phyloP scores from a whole-genome alignment of 2,329 filamentous ascomycete species.

The Penicillium brasilianum region DNA sequence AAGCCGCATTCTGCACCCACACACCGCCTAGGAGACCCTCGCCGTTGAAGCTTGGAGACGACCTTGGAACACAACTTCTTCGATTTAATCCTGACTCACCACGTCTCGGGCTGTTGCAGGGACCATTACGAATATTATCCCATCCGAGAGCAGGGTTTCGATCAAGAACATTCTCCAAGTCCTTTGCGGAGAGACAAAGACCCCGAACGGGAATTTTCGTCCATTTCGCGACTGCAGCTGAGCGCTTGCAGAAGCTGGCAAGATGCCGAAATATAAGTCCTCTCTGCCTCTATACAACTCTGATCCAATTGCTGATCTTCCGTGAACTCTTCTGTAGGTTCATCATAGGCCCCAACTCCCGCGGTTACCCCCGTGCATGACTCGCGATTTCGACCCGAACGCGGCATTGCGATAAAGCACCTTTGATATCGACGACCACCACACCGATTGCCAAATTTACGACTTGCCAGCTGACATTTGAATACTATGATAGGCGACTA shows the following conservation, averaged over 20 bases:
- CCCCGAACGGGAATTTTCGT: constrained; percentile 29
- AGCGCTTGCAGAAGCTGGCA: constrained; percentile 44
- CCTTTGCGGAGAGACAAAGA: neutral
- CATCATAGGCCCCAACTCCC: neutral
- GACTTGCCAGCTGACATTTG: constrained; percentile 15
- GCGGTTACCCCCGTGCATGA: neutral
- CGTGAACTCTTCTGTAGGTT: constrained; percentile 71
- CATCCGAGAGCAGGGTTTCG: neutral
- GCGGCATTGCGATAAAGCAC: constrained; percentile 11
- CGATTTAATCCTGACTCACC: neutral
- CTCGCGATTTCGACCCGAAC: constrained; percentile 10
- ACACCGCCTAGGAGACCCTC: constrained; percentile 19
- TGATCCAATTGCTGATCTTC: constrained; percentile 43
- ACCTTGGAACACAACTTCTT: constrained; percentile 4
- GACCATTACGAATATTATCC: neutral
- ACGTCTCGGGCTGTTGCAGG: constrained; percentile 6
- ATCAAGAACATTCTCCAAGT: neutral
- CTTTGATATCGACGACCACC: constrained; percentile 3
- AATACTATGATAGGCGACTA: constrained; percentile 70
- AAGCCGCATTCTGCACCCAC: constrained; percentile 15
- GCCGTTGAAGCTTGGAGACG: constrained; percentile 18
- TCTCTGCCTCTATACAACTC: constrained; percentile 12
- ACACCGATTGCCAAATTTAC: neutral
- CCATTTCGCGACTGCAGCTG: constrained; percentile 24
- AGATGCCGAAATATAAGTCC: constrained; percentile 85